Percentiles rank a stretch among this genome's conserved stretches.
Conservation (phyloP, 2,329 filamentous ascomycete genomes). For the Venturia nashicola region DNA sequence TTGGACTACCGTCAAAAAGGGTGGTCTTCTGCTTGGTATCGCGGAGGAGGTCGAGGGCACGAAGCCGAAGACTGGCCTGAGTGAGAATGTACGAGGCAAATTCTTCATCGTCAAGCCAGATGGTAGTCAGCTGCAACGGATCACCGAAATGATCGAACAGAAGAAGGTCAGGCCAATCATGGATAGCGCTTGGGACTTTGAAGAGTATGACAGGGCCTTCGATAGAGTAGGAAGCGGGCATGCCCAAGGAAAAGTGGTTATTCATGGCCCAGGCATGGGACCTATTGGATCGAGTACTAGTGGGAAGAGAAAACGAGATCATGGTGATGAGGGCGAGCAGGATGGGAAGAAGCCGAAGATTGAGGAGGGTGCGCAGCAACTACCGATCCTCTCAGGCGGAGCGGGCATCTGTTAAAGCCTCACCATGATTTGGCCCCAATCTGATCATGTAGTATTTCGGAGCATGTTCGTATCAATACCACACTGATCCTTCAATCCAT, state of each 20-base stretch:
- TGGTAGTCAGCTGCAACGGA: conserved; percentile 24
- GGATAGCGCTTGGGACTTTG: conserved; percentile 30
- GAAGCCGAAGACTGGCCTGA: not conserved
- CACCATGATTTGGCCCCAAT: no score
- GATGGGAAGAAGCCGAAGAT: not conserved
- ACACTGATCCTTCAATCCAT: no score
- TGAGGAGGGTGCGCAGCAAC: no score
- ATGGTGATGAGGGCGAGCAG: not conserved
- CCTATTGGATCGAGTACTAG: not conserved
- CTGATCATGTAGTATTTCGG: no score
- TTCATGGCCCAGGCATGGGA: conserved; percentile 12
- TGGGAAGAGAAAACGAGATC: not conserved
- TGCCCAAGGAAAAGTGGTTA: conserved; percentile 29
- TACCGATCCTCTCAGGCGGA: no score
- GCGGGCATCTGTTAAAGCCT: no score
- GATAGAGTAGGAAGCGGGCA: conserved; percentile 24
- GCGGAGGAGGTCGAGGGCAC: not conserved
- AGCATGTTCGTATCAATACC: no score
- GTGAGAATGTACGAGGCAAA: conserved; percentile 14
- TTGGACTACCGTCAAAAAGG: conserved; percentile 29
- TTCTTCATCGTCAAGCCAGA: conserved; percentile 29
- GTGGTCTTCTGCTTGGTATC: conserved; percentile 15
- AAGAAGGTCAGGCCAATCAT: conserved; percentile 22
- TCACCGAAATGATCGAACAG: conserved; percentile 22
- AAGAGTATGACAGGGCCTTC: conserved; percentile 27